These are phyloP conservation scores for Amauroascus verrucosus DNA, from an alignment of 2,329 filamentous ascomycete species.

Conservation along the genomic window DNA sequence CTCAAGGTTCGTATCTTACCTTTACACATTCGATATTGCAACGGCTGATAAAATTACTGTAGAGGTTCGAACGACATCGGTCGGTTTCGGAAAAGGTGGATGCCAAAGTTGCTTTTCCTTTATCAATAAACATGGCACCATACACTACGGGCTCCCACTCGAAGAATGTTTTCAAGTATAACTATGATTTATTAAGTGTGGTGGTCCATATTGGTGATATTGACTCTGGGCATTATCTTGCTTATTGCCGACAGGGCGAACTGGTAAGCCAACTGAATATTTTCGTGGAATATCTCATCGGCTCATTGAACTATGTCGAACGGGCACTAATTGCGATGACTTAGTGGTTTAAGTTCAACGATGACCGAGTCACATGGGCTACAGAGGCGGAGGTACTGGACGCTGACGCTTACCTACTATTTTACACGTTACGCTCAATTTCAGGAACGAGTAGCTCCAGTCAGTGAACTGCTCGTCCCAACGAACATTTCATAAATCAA, in stretches of 20 bases:
- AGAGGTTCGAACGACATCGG: conserved; percentile 67
- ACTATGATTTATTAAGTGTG: conserved; percentile 80
- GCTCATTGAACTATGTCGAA: not conserved
- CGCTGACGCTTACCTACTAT: conserved; percentile 80
- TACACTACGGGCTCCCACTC: conserved; percentile 60
- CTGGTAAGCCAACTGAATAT: conserved; percentile 39
- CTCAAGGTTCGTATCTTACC: conserved; percentile 57
- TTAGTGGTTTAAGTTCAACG: conserved; percentile 92
- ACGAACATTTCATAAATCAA: conserved; percentile 25
- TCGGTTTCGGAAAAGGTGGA: conserved; percentile 76
- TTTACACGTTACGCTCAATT: conserved; percentile 50
- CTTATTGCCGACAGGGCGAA: conserved; percentile 73
- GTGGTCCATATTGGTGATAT: conserved; percentile 90
- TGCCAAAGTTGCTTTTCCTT: conserved; percentile 72
- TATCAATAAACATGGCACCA: conserved; percentile 79
- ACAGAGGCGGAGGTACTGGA: conserved; percentile 73
- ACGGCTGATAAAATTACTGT: not conserved
- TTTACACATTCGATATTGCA: not conserved
- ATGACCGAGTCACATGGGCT: conserved; percentile 80
- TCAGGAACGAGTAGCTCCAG: conserved; percentile 12
- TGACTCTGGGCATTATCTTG: conserved; percentile 83
- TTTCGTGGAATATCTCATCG: not conserved
- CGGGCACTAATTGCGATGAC: conserved; percentile 11
- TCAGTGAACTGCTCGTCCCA: conserved; percentile 20
- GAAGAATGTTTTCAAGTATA: conserved; percentile 45